A percentile compares a stretch with the other conserved stretches of the same genome.
Evolutionary conservation across 768 basidiomycete genomes (phyloP).

Genomic region (Termitomyces sp.): DNA sequence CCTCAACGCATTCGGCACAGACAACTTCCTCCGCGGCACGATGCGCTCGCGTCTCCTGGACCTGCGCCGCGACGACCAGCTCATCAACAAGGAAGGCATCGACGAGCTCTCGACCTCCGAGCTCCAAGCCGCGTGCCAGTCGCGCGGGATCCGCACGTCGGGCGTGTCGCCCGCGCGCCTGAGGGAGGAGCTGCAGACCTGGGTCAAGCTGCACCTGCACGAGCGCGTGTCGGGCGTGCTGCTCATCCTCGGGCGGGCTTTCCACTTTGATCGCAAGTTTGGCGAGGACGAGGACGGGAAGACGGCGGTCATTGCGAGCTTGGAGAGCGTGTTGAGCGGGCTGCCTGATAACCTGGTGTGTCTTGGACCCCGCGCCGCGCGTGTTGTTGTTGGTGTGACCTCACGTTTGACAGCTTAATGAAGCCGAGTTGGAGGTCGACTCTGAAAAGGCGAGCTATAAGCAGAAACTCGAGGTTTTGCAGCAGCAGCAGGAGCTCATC

Average conservation of each 20-base stretch:
- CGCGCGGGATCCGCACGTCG: constrained; percentile 86
- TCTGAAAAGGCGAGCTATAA: constrained; percentile 93
- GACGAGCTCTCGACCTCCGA: constrained; percentile 89
- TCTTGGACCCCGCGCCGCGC: constrained; percentile 8
- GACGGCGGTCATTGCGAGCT: constrained; percentile 67
- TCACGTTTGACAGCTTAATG: constrained; percentile 74
- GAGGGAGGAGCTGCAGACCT: constrained; percentile 84
- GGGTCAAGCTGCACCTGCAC: constrained; percentile 90
- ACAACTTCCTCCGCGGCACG: constrained; percentile 93
- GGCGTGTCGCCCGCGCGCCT: constrained; percentile 85
- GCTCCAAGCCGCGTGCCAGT: constrained; percentile 89
- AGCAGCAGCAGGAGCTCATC: constrained; percentile 98
- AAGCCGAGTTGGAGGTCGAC: constrained; percentile 95
- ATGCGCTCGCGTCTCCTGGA: constrained; percentile 80
- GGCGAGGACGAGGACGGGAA: constrained; percentile 80
- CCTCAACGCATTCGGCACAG: constrained; percentile 96
- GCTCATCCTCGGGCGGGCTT: constrained; percentile 90
- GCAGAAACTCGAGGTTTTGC: constrained; percentile 95
- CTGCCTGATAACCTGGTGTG: constrained; percentile 91
- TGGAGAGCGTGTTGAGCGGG: constrained; percentile 88
- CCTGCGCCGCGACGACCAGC: constrained; percentile 89
- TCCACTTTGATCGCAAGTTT: constrained; percentile 80
- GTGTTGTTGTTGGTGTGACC: no score
- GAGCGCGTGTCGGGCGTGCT: constrained; percentile 92
- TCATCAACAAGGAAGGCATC: constrained; percentile 85